These are phyloP conservation scores for Colletotrichum sp. DNA, from an alignment of 2,329 filamentous ascomycete genomes.

Conservation along the genomic window DNA sequence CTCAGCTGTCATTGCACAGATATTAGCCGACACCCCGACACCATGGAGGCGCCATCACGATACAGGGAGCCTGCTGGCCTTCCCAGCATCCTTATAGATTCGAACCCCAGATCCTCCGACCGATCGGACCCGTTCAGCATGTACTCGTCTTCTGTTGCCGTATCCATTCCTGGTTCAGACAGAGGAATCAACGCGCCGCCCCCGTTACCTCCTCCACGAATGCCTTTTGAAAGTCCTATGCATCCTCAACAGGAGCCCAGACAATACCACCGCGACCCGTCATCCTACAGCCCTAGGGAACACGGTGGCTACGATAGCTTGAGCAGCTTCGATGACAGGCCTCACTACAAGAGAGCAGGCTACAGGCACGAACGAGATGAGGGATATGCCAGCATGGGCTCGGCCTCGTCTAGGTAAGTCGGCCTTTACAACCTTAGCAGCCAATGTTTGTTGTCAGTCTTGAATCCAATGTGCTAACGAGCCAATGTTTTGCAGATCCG, in stretches of 20 bases:
- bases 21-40: constrained; percentile 15
- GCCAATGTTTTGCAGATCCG: constrained; percentile 34
- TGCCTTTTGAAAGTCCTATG: constrained; percentile 31
- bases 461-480: neutral
- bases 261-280: constrained; percentile 29
- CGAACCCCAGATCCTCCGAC: constrained; percentile 28
- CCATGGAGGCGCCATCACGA: constrained; percentile 42
- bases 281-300: constrained; percentile 23
- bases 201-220: constrained; percentile 50
- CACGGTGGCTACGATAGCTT: constrained; percentile 42
- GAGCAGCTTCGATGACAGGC: constrained; percentile 39
- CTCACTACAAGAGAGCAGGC: constrained; percentile 34
- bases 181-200: constrained; percentile 41
- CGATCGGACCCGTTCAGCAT: constrained; percentile 36
- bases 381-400: constrained; percentile 48
- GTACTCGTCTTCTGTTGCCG: constrained; percentile 34
- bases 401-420: constrained; percentile 28
- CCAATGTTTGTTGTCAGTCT: neutral
- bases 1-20: constrained; percentile 14
- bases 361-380: constrained; percentile 39
- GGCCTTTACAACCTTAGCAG: neutral
- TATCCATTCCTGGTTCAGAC: constrained; percentile 46
- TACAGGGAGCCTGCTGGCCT: constrained; percentile 35
- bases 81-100: constrained; percentile 40
- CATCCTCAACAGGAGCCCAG: constrained; percentile 31